A percentile compares a stretch with the other conserved stretches of the same genome.
Evolutionary conservation across 2,329 filamentous ascomycete genomes (phyloP).

Genomic region (Penicillium sp.): DNA sequence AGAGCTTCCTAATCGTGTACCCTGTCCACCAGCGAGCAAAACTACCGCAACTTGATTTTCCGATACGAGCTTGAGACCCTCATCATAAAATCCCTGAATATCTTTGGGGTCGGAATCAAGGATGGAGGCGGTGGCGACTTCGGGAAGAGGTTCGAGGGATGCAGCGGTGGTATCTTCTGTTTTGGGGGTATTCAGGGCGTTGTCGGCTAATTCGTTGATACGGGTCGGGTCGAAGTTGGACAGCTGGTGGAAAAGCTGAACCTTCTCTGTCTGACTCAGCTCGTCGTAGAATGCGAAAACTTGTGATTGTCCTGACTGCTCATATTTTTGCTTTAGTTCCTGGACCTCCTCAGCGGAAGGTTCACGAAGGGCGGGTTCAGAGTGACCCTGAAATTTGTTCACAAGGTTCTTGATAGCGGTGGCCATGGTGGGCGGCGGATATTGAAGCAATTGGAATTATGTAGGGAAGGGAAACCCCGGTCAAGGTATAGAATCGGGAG

Average conservation of each 20-base stretch:
- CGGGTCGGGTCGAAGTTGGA: conserved; percentile 78
- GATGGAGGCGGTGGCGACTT: conserved; percentile 84
- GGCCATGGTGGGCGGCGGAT: conserved; percentile 38
- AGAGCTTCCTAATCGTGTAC: conserved; percentile 90
- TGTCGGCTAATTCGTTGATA: conserved; percentile 86
- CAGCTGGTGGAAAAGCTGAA: conserved; percentile 79
- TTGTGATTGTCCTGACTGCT: conserved; percentile 75
- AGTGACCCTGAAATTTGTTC: conserved; percentile 50
- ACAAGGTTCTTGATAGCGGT: conserved; percentile 52
- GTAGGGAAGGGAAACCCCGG: background rate
- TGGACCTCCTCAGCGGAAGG: conserved; percentile 70
- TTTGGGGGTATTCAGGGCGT: conserved; percentile 78
- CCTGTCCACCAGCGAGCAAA: conserved; percentile 96
- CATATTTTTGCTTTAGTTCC: conserved; percentile 73
- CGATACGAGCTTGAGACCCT: conserved; percentile 68
- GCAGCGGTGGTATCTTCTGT: conserved; percentile 52
- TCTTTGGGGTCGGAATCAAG: conserved; percentile 83
- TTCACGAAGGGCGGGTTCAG: conserved; percentile 48
- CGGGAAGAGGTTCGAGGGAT: conserved; percentile 83
- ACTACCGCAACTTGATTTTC: conserved; percentile 80
- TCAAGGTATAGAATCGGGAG: conserved; percentile 3
- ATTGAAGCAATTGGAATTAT: background rate
- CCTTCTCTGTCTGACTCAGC: conserved; percentile 74
- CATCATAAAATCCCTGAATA: conserved; percentile 81
- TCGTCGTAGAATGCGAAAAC: conserved; percentile 88